phyloP scores from a whole-genome alignment of 176 grass and related monocot genomes.

The Oryza officinalis region DNA sequence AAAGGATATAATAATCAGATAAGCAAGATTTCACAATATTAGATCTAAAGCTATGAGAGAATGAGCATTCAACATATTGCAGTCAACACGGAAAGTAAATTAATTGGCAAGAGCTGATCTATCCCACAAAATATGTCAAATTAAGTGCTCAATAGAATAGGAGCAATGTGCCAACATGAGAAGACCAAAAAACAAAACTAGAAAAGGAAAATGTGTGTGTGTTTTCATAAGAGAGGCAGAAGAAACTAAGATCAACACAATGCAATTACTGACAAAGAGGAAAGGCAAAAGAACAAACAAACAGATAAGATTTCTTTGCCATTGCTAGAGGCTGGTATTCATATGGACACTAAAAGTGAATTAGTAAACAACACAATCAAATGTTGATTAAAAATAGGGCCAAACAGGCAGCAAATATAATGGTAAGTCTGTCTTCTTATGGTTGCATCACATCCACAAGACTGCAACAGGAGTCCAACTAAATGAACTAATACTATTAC shows the following conservation, averaged over 20 bases:
- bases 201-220: neutral
- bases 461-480: constrained; percentile 2
- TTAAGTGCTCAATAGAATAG: constrained; percentile 11
- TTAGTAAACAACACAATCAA: neutral
- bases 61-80: constrained; percentile 17
- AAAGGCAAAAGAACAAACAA: neutral
- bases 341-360: constrained; percentile 14
- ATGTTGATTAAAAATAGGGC: constrained; percentile 9
- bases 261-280: constrained; percentile 20
- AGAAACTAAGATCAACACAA: constrained; percentile 7
- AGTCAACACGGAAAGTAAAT: constrained; percentile 13
- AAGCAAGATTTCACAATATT: constrained; percentile 22
- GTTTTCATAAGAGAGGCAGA: neutral
- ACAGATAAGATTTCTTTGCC: neutral
- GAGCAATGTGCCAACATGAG: neutral
- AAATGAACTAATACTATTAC: constrained; percentile 9
- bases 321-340: neutral
- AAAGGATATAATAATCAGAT: constrained; percentile 50
- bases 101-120: neutral
- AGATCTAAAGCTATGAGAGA: constrained; percentile 19
- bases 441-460: neutral
- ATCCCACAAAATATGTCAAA: constrained; percentile 23
- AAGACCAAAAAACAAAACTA: constrained; percentile 5
- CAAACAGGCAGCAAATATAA: constrained; percentile 15
- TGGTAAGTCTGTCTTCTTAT: neutral